Base-by-base conservation (phyloP, 2,329 filamentous ascomycete species). In the Pseudohalonectria lignicola region DNA sequence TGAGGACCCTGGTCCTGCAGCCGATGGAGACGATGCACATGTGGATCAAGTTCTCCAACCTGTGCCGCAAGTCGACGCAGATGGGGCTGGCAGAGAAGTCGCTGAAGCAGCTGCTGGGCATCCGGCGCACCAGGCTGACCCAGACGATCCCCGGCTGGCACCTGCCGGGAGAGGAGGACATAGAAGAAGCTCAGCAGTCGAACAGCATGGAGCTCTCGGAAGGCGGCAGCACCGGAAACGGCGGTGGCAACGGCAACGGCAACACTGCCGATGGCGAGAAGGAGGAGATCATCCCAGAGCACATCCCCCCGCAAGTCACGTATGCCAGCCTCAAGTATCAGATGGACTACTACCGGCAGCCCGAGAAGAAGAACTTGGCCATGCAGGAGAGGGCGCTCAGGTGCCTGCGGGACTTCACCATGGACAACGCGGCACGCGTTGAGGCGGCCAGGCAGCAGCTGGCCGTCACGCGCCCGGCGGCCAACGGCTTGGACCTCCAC, bases 1-100 rank as follows among this genome's bases (percentile, higher is more conserved):
- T 98, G 23, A 79, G 92, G 43, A 85, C 87, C 16, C 70, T 99
- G 37, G 92, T 99, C 42, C 90, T 96, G 43, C 81, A 81, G 1
- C 90, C 93, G 0, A 77, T 77, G 25, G 88, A 99, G 56, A 95
- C 95, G 52, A 86, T 94, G 69, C 85, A 94, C 52, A 98, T 98
- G 87, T 95, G 88, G 79, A 96, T 98, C 67, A 99, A 98, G 57
- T 98, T 95, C 56, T 86, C 92, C 51, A 98, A 96, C 51, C 76
- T 98, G 5, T 99, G 93, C 60, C 84, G 93, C 51, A 99, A 98
- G 60, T 94, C 90, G 32, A 84, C 86, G 41, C 82, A 92, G 21
- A 88, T 90, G 71, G 90, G 92, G 9, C 74, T 99, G 35, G 92
- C 92, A 1, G 92, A 98, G 62, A 93, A 94, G 62, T 93, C 88